Conservation (phyloP, 441 rosid species). For the Raphanus hybrid region DNA sequence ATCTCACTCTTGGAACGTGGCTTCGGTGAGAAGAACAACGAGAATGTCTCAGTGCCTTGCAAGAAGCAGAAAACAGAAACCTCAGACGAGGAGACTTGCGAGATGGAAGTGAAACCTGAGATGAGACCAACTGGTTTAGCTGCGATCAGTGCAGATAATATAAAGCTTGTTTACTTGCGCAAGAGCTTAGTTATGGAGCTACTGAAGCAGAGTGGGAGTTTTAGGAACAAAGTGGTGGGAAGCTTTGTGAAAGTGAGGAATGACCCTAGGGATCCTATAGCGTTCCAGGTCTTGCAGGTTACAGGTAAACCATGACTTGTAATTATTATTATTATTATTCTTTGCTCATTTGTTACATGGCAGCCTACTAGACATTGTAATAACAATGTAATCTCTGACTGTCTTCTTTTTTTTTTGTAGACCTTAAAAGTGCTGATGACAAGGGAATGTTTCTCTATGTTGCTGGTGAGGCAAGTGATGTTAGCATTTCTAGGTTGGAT, state of each 20-base stretch:
- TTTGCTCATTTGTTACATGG: background rate
- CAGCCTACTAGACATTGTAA: background rate
- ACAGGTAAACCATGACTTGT: constrained; percentile 46
- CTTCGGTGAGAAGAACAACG: constrained; percentile 27
- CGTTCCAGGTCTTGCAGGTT: constrained; percentile 55
- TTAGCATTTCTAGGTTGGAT: constrained; percentile 39
- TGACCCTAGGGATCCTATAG: constrained; percentile 43
- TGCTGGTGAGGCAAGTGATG: constrained; percentile 25
- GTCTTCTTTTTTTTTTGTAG: background rate
- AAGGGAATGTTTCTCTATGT: constrained; percentile 11
- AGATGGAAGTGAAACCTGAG: constrained; percentile 28
- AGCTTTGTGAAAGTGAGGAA: constrained; percentile 69
- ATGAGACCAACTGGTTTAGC: constrained; percentile 39
- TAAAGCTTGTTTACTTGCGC: constrained; percentile 41
- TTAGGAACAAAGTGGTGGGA: constrained; percentile 59
- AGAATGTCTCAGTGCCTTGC: constrained; percentile 17
- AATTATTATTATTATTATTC: background rate
- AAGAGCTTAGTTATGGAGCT: constrained; percentile 39
- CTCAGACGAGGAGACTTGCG: constrained; percentile 5
- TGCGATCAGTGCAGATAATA: constrained; percentile 32
- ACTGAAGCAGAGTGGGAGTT: constrained; percentile 36
- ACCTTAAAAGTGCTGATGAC: constrained; percentile 23
- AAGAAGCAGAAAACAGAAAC: constrained; percentile 36
- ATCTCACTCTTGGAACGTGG: constrained; percentile 22
- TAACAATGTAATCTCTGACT: background rate